phyloP scores from a whole-genome alignment of 768 basidiomycete genomes.

The Cyclocybe aegerita region DNA sequence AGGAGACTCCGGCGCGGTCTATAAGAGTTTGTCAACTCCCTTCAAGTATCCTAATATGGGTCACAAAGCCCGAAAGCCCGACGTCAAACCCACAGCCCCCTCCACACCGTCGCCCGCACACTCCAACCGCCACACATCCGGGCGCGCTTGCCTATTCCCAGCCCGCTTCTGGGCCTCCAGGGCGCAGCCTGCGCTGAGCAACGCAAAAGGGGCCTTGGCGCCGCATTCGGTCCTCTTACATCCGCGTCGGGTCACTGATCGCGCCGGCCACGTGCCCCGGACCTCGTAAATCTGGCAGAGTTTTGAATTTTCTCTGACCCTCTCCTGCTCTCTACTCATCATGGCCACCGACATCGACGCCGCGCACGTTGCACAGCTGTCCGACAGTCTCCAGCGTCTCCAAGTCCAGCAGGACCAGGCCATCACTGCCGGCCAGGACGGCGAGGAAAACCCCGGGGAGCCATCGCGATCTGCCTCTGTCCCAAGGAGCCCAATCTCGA shows the following conservation, averaged over 20 bases:
- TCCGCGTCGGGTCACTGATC: neutral
- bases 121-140: neutral
- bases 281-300: neutral
- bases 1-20: conserved; percentile 15
- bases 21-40: conserved; percentile 22
- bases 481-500: conserved; percentile 36
- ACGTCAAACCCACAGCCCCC: conserved; percentile 20
- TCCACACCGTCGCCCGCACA: neutral
- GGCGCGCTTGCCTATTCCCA: neutral
- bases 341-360: conserved; percentile 18
- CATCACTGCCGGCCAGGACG: conserved; percentile 6
- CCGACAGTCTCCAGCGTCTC: conserved; percentile 47
- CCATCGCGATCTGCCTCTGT: conserved; percentile 4
- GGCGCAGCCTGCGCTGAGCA: too few species aligned
- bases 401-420: conserved; percentile 21
- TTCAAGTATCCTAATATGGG: conserved; percentile 37
- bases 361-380: conserved; percentile 33
- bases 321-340: conserved; percentile 1
- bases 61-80: conserved; percentile 22
- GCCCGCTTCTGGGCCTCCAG: neutral
- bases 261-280: conserved; percentile 6
- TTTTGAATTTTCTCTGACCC: conserved; percentile 1
- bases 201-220: too few species aligned
- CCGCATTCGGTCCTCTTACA: too few species aligned
- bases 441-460: conserved; percentile 3